phyloP scores from a whole-genome alignment of 306 rosid genomes.

The Cyamopsis tetragonoloba region DNA sequence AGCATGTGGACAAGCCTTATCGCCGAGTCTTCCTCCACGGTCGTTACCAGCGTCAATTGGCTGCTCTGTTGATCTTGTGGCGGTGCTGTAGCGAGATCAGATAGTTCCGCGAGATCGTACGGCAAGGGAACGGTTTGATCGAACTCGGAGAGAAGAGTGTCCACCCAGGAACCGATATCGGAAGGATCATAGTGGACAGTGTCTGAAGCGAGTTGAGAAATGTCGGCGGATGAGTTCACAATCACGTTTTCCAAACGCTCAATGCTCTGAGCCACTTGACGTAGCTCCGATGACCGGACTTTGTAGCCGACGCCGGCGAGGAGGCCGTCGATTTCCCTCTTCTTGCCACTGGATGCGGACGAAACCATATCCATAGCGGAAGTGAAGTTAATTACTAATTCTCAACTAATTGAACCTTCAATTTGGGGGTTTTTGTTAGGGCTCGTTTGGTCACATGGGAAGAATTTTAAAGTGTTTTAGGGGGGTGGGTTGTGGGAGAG shows the following conservation, averaged over 20 bases:
- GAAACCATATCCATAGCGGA: slow-evolving; percentile 35
- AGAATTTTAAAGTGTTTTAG: no score
- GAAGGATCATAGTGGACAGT: slow-evolving; percentile 66
- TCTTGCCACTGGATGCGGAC: slow-evolving; percentile 44
- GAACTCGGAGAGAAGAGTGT: slow-evolving; percentile 71
- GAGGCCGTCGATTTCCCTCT: slow-evolving; percentile 50
- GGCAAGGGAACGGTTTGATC: slow-evolving; percentile 39
- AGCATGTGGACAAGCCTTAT: slow-evolving; percentile 74
- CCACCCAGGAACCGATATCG: slow-evolving; percentile 73
- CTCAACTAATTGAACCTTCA: background rate
- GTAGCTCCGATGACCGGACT: slow-evolving; percentile 69
- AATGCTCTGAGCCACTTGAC: slow-evolving; percentile 64
- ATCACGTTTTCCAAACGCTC: slow-evolving; percentile 62
- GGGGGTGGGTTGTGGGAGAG: background rate
- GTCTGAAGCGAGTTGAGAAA: slow-evolving; percentile 60
- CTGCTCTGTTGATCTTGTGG: slow-evolving; percentile 28
- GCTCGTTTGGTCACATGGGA: background rate
- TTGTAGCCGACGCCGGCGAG: slow-evolving; percentile 76
- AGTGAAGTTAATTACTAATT: background rate
- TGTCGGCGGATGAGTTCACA: slow-evolving; percentile 53
- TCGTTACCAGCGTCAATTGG: slow-evolving; percentile 31
- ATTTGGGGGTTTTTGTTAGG: background rate
- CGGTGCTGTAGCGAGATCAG: slow-evolving; percentile 23
- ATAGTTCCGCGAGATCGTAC: slow-evolving; percentile 43
- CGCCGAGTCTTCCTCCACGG: slow-evolving; percentile 83